Evolutionary conservation across 2,329 filamentous ascomycete species (phyloP).

Genomic region (Colletotrichum plurivorum): DNA sequence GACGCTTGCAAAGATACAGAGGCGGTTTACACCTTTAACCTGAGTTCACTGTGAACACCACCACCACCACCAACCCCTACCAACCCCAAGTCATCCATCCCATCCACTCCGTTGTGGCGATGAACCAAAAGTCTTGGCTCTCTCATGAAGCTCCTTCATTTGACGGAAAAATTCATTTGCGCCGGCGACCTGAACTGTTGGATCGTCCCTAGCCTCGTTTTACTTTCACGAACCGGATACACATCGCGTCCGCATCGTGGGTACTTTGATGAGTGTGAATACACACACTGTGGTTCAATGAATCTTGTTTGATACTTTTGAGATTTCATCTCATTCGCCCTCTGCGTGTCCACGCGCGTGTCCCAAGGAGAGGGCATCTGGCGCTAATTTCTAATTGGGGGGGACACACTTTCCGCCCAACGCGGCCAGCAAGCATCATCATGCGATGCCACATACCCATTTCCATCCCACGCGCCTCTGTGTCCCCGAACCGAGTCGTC

Average conservation of each 20-base stretch:
- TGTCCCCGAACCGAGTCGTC: constrained; percentile 30
- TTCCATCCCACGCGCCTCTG: constrained; percentile 2
- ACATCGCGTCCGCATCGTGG: background rate
- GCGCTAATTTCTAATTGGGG: constrained; percentile 14
- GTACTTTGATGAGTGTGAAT: background rate
- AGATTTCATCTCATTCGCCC: background rate
- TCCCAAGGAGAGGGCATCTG: background rate
- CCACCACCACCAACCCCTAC: background rate
- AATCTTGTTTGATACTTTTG: background rate
- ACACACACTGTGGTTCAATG: too few species aligned
- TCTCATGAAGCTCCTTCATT: constrained; percentile 18
- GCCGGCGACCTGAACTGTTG: constrained; percentile 26
- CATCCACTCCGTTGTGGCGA: constrained; percentile 15
- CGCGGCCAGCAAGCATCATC: constrained; percentile 15
- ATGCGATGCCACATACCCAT: constrained; percentile 31
- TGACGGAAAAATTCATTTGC: constrained; percentile 39
- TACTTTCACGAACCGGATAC: background rate
- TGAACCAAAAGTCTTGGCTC: constrained; percentile 30
- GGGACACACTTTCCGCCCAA: background rate
- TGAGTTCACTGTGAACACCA: too few species aligned
- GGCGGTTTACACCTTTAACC: too few species aligned
- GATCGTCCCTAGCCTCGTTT: constrained; percentile 22
- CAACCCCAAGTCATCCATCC: background rate
- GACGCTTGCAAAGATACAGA: background rate
- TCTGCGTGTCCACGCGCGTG: background rate